phyloP scores from a whole-genome alignment of 352 stramenopile species.

The Phytophthora chlamydospora region DNA sequence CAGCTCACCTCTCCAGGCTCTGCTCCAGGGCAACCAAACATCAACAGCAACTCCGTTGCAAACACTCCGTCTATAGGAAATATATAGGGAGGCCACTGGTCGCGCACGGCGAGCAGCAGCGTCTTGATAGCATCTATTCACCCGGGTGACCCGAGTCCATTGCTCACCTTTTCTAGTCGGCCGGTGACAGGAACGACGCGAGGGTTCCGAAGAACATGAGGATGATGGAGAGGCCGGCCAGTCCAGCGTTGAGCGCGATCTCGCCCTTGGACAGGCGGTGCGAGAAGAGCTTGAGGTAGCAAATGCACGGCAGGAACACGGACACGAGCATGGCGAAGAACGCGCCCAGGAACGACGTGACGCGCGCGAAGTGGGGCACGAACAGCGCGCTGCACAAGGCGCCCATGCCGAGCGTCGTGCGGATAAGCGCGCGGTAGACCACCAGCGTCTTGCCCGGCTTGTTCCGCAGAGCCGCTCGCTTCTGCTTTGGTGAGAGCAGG shows the following conservation, averaged over 20 bases:
- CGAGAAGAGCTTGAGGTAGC: slow-evolving; percentile 87
- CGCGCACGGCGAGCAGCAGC: slow-evolving; percentile 16
- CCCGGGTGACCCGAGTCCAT: not conserved
- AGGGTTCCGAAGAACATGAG: slow-evolving; percentile 81
- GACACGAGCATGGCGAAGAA: slow-evolving; percentile 89
- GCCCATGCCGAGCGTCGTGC: slow-evolving; percentile 56
- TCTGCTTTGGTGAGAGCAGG: slow-evolving; percentile 53
- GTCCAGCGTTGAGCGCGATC: slow-evolving; percentile 54
- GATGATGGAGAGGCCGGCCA: slow-evolving; percentile 67
- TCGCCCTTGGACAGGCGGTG: slow-evolving; percentile 52
- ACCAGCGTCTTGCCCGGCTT: slow-evolving; percentile 40
- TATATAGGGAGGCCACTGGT: slow-evolving; percentile 22
- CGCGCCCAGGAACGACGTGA: slow-evolving; percentile 85
- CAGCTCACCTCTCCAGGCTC: no score
- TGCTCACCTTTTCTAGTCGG: slow-evolving; percentile 40
- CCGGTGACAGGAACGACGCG: slow-evolving; percentile 77
- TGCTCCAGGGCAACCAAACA: not conserved
- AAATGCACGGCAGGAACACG: slow-evolving; percentile 84
- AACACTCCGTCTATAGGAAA: slow-evolving; percentile 23
- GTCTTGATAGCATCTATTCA: slow-evolving; percentile 27
- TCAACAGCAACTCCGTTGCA: not conserved
- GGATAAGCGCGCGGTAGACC: slow-evolving; percentile 70
- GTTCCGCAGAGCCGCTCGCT: slow-evolving; percentile 32
- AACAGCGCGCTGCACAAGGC: slow-evolving; percentile 72
- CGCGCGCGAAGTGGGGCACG: slow-evolving; percentile 83